Evolutionary conservation across 139 green algal species (phyloP).

Genomic region (Haematococcus sp.): DNA sequence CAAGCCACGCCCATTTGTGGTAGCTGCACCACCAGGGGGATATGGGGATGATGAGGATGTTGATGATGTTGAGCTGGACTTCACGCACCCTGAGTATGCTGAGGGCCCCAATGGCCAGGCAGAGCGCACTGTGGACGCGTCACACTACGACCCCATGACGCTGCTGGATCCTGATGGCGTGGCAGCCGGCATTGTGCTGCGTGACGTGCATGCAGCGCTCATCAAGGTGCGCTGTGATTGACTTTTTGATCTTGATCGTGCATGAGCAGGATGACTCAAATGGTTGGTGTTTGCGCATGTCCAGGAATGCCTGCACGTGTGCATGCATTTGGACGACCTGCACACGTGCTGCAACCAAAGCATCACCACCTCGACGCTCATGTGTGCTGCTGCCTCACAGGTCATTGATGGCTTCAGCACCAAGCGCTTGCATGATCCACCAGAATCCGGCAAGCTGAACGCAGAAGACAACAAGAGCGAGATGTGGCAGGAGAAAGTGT

Average conservation of each 20-base stretch:
- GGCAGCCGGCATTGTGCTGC: conserved; percentile 12
- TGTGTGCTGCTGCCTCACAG: no score
- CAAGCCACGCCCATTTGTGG: not conserved
- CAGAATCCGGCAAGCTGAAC: not conserved
- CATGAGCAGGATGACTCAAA: no score
- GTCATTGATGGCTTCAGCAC: conserved; percentile 23
- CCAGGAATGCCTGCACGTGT: no score
- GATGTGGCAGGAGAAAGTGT: conserved; percentile 21
- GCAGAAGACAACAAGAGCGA: conserved; percentile 10
- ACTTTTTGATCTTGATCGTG: no score
- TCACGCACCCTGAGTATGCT: not conserved
- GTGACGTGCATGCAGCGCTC: conserved; percentile 19
- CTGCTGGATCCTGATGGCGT: conserved; percentile 7
- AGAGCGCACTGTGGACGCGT: not conserved
- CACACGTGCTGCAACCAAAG: no score
- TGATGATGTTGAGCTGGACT: not conserved
- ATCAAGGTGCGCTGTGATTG: conserved; percentile 21
- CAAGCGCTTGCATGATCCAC: conserved; percentile 13
- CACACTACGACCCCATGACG: not conserved
- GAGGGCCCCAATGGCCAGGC: not conserved
- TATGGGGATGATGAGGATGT: not conserved
- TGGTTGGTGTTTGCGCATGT: no score
- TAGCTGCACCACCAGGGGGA: not conserved
- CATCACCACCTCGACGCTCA: no score
- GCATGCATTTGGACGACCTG: no score